Base-by-base conservation (phyloP, 2,329 filamentous ascomycete species). In the Escovopsis weberi region DNA sequence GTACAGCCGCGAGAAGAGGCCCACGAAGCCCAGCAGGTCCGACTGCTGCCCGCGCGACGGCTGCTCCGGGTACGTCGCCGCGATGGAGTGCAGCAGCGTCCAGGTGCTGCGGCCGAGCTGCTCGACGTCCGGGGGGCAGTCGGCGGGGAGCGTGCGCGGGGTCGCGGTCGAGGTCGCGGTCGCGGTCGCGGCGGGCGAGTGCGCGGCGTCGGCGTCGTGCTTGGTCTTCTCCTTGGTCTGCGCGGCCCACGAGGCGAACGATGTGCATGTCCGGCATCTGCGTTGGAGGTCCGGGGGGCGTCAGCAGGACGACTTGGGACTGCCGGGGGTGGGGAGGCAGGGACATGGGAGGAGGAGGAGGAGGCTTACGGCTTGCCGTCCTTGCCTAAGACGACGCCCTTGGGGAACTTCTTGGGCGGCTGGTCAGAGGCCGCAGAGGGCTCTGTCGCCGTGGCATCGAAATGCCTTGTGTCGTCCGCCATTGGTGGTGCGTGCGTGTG, bases 121-220 rank as follows among this genome's bases (percentile, higher is more conserved):
- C 57, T 94, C 86, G 49, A 95, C 85, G 58, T 96, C 88, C 1
- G 91, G 82, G 0, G 91, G 91, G 58, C 89, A 96, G 61, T 94
- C 83, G 44, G 68, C 48, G 7, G 71, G 67, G 28, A 11, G 28
- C 4, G 28, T 8, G 28, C 28, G 8, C 8, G 28, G 28, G 28
- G 26, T 28, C 6, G 26, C 9, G 9, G 26, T 28, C 12, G 65
- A 57, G 4, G 66, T 45, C 7, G 63, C 42, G 6, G 63, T 55
- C 12, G 65, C 44, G 23, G 58, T 51, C 4, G 63, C 50, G 12
- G 59, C 4, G 12, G 59, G 30, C 37, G 45, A 15, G 38, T 37
- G 18, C 26, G 37, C 12, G 38, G 37, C 18, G 11, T 2, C 19
- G 18, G 32, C 34, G 30, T 48, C 47, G n/a, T 49, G 50, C 44